Evolutionary conservation across 345 rosid genomes (phyloP).

Genomic region (Melastoma malabathricum): DNA sequence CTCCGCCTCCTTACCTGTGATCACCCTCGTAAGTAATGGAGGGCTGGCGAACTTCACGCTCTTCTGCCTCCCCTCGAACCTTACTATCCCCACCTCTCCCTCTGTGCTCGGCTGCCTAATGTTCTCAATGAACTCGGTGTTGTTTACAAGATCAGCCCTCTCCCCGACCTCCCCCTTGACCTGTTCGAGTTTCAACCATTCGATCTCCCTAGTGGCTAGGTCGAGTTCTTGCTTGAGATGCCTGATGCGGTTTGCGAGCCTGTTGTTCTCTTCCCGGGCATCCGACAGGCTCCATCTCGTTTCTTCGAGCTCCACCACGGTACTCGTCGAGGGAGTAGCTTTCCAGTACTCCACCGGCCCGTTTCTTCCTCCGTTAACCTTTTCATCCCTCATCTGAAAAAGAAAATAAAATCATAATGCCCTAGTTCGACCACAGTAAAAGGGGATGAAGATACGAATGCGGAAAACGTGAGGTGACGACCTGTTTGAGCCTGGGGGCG

Average conservation of each 20-base stretch:
- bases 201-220: constrained; percentile 29
- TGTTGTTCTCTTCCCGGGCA: constrained; percentile 30
- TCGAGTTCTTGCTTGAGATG: constrained; percentile 38
- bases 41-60: background rate
- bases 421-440: background rate
- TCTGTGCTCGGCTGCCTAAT: constrained; percentile 5
- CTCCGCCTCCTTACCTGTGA: too few relatives aligned
- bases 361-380: constrained; percentile 4
- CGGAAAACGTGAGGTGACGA: background rate
- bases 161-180: constrained; percentile 13
- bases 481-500: constrained; percentile 38
- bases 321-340: constrained; percentile 1
- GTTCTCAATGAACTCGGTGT: constrained; percentile 29
- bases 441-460: background rate
- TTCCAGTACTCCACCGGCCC: constrained; percentile 15
- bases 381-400: constrained; percentile 17
- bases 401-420: background rate
- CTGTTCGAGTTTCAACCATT: too few relatives aligned
- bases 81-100: background rate
- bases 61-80: background rate
- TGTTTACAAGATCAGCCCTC: constrained; percentile 19
- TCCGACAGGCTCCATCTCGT: constrained; percentile 31
- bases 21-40: too few relatives aligned
- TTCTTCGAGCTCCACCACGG: constrained; percentile 42
- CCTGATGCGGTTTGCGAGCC: constrained; percentile 18